Evolutionary conservation across 768 basidiomycete species (phyloP).

Genomic region (Kwoniella newhampshirensis): DNA sequence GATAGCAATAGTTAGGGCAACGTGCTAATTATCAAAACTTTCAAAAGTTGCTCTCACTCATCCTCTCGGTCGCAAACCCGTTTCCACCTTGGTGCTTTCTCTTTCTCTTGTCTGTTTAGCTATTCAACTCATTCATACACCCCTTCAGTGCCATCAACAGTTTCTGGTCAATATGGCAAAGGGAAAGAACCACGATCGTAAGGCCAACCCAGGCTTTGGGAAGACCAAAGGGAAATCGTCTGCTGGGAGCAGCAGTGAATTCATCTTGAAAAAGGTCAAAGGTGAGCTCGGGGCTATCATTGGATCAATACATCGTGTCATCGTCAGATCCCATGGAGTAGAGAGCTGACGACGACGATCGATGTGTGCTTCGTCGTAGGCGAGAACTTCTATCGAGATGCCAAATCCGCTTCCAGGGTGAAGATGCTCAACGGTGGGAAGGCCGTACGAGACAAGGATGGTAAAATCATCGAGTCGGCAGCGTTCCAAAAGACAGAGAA

Average conservation of each 20-base stretch:
- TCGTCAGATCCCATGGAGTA: too few species aligned
- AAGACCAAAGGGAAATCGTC: slow-evolving; percentile 47
- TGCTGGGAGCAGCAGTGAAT: slow-evolving; percentile 41
- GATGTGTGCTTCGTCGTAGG: slow-evolving; percentile 58
- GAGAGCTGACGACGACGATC: neutral
- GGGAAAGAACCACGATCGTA: slow-evolving; percentile 52
- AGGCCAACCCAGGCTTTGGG: slow-evolving; percentile 43
- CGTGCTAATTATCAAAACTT: slow-evolving; percentile 7
- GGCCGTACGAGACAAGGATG: slow-evolving; percentile 83
- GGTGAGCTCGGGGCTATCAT: slow-evolving; percentile 33
- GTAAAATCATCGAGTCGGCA: slow-evolving; percentile 88
- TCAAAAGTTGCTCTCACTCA: too few species aligned
- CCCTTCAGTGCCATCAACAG: neutral
- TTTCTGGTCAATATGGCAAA: slow-evolving; percentile 48
- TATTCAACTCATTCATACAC: neutral
- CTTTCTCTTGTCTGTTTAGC: neutral
- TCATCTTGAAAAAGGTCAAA: slow-evolving; percentile 54
- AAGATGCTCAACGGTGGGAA: slow-evolving; percentile 94
- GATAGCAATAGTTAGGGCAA: neutral
- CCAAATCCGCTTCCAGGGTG: slow-evolving; percentile 75
- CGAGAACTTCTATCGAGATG: slow-evolving; percentile 98
- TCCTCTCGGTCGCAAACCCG: neutral
- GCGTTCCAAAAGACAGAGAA: slow-evolving; percentile 95
- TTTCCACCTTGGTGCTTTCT: neutral
- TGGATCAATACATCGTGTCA: neutral